Percentiles rank a stretch among this genome's conserved stretches.
Evolutionary conservation across 371 early-diverging fungal species (phyloP).

Genomic region (Syncephalastrum monosporum): DNA sequence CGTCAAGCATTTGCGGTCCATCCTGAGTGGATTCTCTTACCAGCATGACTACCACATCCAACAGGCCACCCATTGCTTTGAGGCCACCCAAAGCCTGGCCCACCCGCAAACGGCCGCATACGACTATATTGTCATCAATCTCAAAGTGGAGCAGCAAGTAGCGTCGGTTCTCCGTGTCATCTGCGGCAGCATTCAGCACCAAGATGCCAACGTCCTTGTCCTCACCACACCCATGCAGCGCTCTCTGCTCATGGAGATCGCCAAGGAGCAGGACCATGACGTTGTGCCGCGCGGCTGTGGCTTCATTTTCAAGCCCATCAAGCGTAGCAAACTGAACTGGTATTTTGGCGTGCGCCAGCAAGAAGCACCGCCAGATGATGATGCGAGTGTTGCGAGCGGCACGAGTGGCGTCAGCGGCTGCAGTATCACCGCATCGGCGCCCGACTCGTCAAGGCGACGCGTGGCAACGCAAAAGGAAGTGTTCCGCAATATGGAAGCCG

Average conservation of each 20-base stretch:
- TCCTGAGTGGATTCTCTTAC: conserved; percentile 21
- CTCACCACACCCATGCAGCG: conserved; percentile 64
- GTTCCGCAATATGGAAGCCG: conserved; percentile 53
- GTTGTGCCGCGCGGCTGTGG: conserved; percentile 46
- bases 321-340: conserved; percentile 53
- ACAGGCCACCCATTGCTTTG: conserved; percentile 29
- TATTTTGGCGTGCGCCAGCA: conserved; percentile 49
- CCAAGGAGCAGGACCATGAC: conserved; percentile 29
- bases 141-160: conserved; percentile 49
- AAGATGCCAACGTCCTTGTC: conserved; percentile 46
- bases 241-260: conserved; percentile 50
- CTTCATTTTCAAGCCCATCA: conserved; percentile 63
- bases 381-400: background rate
- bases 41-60: conserved; percentile 19
- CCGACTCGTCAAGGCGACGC: conserved; percentile 46
- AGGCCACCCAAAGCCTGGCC: conserved; percentile 30
- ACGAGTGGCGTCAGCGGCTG: background rate
- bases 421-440: conserved; percentile 19
- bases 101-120: conserved; percentile 33
- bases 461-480: conserved; percentile 56
- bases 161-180: conserved; percentile 42
- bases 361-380: conserved; percentile 6
- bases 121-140: conserved; percentile 54
- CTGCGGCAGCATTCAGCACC: conserved; percentile 35
- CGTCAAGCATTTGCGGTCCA: conserved; percentile 38